These are phyloP conservation scores for Elsinoe fawcettii DNA, from an alignment of 2,329 filamentous ascomycete species.

Conservation along the genomic window DNA sequence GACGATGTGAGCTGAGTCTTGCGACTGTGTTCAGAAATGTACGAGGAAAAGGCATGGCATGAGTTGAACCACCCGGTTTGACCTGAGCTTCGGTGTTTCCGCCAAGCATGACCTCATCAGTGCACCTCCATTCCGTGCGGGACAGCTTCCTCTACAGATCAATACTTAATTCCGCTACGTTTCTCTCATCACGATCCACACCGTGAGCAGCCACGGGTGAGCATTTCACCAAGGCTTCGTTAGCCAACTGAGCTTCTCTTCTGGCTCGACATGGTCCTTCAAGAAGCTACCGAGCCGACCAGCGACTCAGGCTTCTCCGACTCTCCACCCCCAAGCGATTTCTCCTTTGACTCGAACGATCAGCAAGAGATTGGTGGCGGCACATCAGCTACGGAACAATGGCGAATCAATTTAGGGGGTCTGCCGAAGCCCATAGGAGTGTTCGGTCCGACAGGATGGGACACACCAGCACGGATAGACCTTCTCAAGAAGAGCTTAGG, in stretches of 20 bases:
- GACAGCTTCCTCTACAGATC: background rate
- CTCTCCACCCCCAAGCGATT: conserved; percentile 16
- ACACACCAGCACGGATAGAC: conserved; percentile 24
- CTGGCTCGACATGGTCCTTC: conserved; percentile 32
- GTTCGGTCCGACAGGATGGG: conserved; percentile 27
- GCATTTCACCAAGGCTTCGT: too few relatives aligned
- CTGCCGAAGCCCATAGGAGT: conserved; percentile 33
- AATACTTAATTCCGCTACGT: background rate
- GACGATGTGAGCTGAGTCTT: too few relatives aligned
- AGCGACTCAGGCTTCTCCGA: conserved; percentile 6
- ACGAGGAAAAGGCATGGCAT: too few relatives aligned
- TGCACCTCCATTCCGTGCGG: background rate
- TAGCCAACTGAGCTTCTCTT: background rate
- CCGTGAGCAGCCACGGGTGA: background rate
- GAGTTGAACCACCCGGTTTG: too few relatives aligned
- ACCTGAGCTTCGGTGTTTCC: background rate
- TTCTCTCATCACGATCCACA: background rate
- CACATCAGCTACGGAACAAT: conserved; percentile 1
- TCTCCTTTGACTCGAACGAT: conserved; percentile 7
- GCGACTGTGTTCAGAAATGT: too few relatives aligned
- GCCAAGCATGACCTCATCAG: conserved; percentile 1
- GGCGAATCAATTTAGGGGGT: conserved; percentile 31
- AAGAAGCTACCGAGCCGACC: conserved; percentile 26
- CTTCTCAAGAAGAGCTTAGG: conserved; percentile 27
- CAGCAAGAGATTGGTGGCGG: background rate